Evolutionary conservation across 139 green algal species (phyloP), one percentile per base, ranked within the genome.

Genomic region (Edaphochlamys debaryana): DNA sequence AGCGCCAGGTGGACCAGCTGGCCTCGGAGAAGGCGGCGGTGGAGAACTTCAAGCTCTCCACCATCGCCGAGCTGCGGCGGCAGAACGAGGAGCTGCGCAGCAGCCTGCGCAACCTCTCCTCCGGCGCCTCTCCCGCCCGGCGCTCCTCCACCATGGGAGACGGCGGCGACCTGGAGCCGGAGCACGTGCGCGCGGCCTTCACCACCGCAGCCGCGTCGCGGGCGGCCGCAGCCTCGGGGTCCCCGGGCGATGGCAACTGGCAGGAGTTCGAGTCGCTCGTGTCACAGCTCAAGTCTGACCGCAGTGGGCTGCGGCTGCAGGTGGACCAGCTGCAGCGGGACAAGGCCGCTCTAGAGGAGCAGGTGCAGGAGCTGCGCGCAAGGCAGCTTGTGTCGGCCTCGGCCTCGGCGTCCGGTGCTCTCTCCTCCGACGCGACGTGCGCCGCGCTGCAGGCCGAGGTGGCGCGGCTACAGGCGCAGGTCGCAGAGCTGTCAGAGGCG

Each of bases 401-500:
- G n/a, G 19, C 23, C n/a, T 17, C 32, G n/a, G 20, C 2, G 40
- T 25, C 11, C 29, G 30, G 42, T 8, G 9, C 30, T 20, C 5
- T 32, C 66, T 36, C 23, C 0, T 30, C 9, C 50, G 38, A 56
- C 19, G 37, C 45, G 0, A 30, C 87, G 20, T 56, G 69, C 25
- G 8, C 54, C 2, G 32, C 56, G 27, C 77, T 88, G 19, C 48
- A 73, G 50, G 48, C 82, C 6, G 37, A 77, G 50, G 42, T 82
- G 5, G 38, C 64, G 20, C 25, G 36, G 36, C 73, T 87, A 19
- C 48, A 77, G 36, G 60, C 63, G 20, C 71, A 82, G 62, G 29
- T 87, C 15, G 72, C 66, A 4, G 79, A 89, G 73, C 69, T 92
- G 36, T 62, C 79, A 29, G 80, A 86, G 23, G 82, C 86, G 15